Percentiles rank a stretch among this genome's conserved stretches.
Conservation (phyloP, 1,284 basidiomycete species). For the Salmacisia buchloeana region DNA sequence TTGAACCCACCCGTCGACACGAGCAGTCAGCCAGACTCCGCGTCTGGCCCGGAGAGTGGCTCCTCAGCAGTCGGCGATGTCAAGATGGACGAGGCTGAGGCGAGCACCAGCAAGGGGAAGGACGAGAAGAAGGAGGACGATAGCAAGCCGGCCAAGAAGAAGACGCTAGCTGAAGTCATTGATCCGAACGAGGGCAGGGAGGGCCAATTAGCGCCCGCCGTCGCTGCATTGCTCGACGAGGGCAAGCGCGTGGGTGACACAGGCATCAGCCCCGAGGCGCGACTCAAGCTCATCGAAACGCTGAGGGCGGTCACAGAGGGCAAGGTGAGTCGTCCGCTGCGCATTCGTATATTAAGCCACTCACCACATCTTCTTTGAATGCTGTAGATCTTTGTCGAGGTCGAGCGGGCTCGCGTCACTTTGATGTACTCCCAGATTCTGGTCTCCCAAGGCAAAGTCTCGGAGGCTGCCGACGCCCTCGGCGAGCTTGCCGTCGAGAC, state of each 20-base stretch:
- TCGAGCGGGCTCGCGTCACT: constrained; percentile 80
- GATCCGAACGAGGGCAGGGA: constrained; percentile 32
- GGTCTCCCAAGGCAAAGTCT: constrained; percentile 30
- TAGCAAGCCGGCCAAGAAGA: constrained; percentile 18
- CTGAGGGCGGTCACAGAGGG: constrained; percentile 89
- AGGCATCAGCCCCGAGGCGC: constrained; percentile 25
- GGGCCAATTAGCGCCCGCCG: constrained; percentile 36
- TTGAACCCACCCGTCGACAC: constrained; percentile 22
- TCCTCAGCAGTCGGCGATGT: constrained; percentile 52
- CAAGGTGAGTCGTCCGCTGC: constrained; percentile 62
- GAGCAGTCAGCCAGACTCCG: background rate
- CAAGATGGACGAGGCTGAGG: constrained; percentile 62
- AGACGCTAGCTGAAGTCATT: constrained; percentile 18
- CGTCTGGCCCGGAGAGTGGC: constrained; percentile 53
- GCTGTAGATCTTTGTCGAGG: constrained; percentile 86
- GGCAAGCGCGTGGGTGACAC: constrained; percentile 34
- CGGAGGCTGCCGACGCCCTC: constrained; percentile 54
- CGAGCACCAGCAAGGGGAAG: constrained; percentile 59
- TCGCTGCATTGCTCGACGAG: constrained; percentile 34
- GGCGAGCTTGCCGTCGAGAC: constrained; percentile 97
- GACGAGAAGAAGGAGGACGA: constrained; percentile 56
- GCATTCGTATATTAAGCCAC: background rate
- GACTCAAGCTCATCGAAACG: constrained; percentile 59
- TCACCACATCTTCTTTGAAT: background rate
- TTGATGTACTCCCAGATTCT: constrained; percentile 40